A percentile compares a stretch with the other conserved stretches of the same genome.
These are phyloP conservation scores for Colletotrichum viniferum DNA, from an alignment of 2,329 filamentous ascomycete species.

Conservation along the genomic window DNA sequence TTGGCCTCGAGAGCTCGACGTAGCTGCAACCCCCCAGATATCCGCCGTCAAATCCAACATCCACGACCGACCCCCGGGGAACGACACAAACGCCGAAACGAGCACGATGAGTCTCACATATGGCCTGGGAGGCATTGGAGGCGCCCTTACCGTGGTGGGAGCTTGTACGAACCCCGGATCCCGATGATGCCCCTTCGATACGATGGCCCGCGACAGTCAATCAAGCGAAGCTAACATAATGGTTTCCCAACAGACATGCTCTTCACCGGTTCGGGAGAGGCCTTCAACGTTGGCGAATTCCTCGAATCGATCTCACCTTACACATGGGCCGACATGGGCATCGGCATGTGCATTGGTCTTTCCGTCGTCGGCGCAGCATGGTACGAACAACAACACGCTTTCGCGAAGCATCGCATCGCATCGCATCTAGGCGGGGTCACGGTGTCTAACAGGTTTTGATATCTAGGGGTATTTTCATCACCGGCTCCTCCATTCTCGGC, in stretches of 20 bases:
- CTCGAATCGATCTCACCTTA: constrained; percentile 94
- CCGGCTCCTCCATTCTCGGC: constrained; percentile 94
- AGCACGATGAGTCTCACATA: constrained; percentile 74
- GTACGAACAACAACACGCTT: constrained; percentile 53
- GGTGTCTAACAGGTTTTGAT: background rate
- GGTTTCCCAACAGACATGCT: constrained; percentile 80
- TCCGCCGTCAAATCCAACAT: constrained; percentile 8
- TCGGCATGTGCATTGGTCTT: constrained; percentile 91
- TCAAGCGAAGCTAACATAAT: constrained; percentile 1
- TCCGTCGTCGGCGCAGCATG: constrained; percentile 98
- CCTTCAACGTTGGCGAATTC: constrained; percentile 96
- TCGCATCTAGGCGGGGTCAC: background rate
- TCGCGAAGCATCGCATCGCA: background rate
- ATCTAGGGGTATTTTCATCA: constrained; percentile 95
- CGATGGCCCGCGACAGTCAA: background rate
- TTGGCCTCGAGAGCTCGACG: constrained; percentile 19
- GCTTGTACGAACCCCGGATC: constrained; percentile 67
- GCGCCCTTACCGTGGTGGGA: constrained; percentile 75
- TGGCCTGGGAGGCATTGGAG: constrained; percentile 69
- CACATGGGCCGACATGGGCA: constrained; percentile 89
- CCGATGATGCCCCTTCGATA: background rate
- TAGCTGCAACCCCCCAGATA: constrained; percentile 20
- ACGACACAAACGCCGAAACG: constrained; percentile 27
- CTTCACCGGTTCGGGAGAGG: constrained; percentile 93
- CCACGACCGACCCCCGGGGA: constrained; percentile 15